Base-by-base conservation (phyloP, 768 basidiomycete species). In the Ramaria sp. region DNA sequence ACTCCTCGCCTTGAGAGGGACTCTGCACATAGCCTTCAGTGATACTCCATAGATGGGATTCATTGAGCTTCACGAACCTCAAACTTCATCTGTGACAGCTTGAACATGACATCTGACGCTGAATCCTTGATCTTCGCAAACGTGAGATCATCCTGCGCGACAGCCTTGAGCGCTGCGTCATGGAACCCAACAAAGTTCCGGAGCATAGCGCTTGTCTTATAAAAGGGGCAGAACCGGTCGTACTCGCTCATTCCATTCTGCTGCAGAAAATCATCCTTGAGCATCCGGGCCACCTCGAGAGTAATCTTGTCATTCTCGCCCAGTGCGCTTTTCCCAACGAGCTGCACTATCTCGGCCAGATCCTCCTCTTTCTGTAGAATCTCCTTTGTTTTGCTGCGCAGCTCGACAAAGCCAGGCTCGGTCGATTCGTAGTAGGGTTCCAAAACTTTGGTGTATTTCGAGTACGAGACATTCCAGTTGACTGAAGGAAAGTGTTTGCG, bases 401-500 rank as follows among this genome's bases (percentile, higher is more conserved):
- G 75, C 62, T 95, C 91, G 38, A 97, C 83, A 71, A 99, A 99
- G n/a, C 92, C 95, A 4, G 92, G 89, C 64, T 91, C 85, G 51
- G 84, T 85, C 43, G 77, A 72, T 70, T 98, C 93, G 71, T 98
- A 99, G 71, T 93, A 86, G 1, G 88, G 81, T 64, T 95, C 93
- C 41, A 97, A 81, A 10, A 93, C 84, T 67, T 93, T 94, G 60
- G 86, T 88, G 72, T 99, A 98, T 71, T 99, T 99, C 59, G 96
- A 98, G 71, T 98, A 98, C 10, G 96, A 99, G n/a, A 96, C 75
- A 62, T 86, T 96, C 96, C 96, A 99, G 74, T 99, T 97, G 70
- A 99, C 95, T n/a, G 94, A 96, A 1, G 96, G 96, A 80, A 99
- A 99, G 69, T 99, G 94, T 71, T 99, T 98, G 61, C 95, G 82